Conservation (phyloP, 495 filamentous ascomycete genomes). For the Aspergillus panamensis region DNA sequence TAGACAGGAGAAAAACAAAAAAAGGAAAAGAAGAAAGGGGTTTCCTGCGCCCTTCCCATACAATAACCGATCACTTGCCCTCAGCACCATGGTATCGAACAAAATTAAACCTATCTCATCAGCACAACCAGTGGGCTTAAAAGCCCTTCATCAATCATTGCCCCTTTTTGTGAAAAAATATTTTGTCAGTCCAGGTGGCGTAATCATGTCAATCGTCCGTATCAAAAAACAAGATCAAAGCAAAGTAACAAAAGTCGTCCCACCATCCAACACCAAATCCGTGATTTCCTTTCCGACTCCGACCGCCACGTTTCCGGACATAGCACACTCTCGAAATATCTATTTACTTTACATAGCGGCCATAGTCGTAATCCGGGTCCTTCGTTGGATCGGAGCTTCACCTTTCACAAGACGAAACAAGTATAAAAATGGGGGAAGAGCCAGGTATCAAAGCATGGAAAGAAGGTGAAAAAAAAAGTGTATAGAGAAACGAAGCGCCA, state of each 20-base stretch:
- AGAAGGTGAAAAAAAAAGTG: slow-evolving; percentile 11
- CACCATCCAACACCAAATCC: slow-evolving; percentile 9
- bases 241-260: slow-evolving; percentile 3
- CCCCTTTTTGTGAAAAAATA: background rate
- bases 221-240: slow-evolving; percentile 7
- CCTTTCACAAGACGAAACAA: background rate
- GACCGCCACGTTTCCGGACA: slow-evolving; percentile 12
- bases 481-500: background rate
- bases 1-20: background rate
- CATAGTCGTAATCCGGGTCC: slow-evolving; percentile 5
- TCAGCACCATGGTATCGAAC: background rate
- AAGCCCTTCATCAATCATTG: background rate
- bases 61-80: background rate
- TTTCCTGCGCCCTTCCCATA: background rate
- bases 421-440: background rate
- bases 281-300: background rate
- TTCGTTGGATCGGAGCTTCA: background rate
- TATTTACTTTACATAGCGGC: slow-evolving; percentile 25
- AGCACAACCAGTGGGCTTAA: background rate
- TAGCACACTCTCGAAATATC: background rate
- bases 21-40: background rate
- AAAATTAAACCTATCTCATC: slow-evolving; percentile 9
- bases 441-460: slow-evolving; percentile 13
- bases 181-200: background rate
- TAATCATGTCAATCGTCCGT: slow-evolving; percentile 15